These are phyloP conservation scores for Coniferiporia weirii DNA, from an alignment of 1,284 basidiomycete genomes.

Conservation along the genomic window DNA sequence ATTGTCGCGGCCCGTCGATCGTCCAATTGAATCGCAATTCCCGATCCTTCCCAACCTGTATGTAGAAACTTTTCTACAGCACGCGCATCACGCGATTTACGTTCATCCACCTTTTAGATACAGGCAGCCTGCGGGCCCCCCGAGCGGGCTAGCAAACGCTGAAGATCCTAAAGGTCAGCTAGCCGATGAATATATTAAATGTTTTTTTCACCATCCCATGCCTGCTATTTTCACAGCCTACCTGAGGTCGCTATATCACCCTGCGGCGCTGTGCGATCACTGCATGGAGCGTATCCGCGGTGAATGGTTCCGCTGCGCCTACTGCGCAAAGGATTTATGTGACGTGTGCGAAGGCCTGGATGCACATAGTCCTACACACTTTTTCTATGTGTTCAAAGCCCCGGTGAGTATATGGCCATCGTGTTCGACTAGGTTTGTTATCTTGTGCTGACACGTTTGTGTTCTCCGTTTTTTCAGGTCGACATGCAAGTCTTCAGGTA, in stretches of 20 bases:
- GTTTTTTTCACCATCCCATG: not conserved
- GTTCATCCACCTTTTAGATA: constrained; percentile 41
- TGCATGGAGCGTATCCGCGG: constrained; percentile 73
- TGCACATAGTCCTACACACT: constrained; percentile 74
- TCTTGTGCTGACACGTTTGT: not conserved
- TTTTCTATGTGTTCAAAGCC: constrained; percentile 85
- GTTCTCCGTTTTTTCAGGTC: constrained; percentile 33
- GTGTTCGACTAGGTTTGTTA: not conserved
- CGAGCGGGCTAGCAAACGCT: constrained; percentile 34
- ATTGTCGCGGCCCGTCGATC: constrained; percentile 70
- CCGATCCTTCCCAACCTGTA: constrained; percentile 71
- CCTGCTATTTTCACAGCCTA: constrained; percentile 46
- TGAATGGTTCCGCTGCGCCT: constrained; percentile 84
- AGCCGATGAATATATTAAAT: not conserved
- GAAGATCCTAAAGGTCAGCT: constrained; percentile 55
- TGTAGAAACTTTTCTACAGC: constrained; percentile 20
- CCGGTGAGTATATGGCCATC: constrained; percentile 38
- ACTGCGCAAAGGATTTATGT: constrained; percentile 80
- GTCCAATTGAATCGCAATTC: constrained; percentile 53
- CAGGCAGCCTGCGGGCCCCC: constrained; percentile 59
- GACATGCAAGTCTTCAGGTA: constrained; percentile 58
- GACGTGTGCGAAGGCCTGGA: constrained; percentile 72
- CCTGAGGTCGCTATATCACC: constrained; percentile 60
- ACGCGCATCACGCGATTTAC: constrained; percentile 1
- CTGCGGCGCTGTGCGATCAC: constrained; percentile 66